Percentiles rank a stretch among this genome's conserved stretches.
Conservation (phyloP, 441 rosid genomes). For the Rhodomyrtus psidioides region DNA sequence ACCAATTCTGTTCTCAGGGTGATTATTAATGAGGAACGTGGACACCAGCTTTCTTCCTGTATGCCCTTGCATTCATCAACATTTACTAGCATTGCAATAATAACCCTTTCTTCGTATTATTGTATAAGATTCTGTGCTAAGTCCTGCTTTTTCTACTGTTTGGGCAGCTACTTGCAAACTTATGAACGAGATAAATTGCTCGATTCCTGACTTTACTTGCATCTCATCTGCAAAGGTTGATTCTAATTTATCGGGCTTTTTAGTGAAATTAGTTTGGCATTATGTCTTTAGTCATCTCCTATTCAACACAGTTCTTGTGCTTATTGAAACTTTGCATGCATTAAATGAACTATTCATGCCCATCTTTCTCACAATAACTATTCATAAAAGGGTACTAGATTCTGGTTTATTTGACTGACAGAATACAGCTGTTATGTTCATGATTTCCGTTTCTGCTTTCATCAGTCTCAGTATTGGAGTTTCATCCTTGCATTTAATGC, state of each 20-base stretch:
- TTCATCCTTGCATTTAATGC: not conserved
- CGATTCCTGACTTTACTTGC: slow-evolving; percentile 91
- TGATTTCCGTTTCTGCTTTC: not conserved
- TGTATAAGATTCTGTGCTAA: not conserved
- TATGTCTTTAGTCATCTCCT: not conserved
- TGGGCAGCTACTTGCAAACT: slow-evolving; percentile 80
- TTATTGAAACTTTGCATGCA: not conserved
- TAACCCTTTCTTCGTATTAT: not conserved
- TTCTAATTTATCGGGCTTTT: not conserved
- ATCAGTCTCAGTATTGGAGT: not conserved
- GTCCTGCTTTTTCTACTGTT: slow-evolving; percentile 8
- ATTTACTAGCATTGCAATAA: not conserved
- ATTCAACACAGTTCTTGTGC: not conserved
- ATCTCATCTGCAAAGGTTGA: slow-evolving; percentile 86
- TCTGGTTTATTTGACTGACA: not conserved
- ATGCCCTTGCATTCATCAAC: not conserved
- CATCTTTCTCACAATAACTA: not conserved
- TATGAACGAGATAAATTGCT: slow-evolving; percentile 72
- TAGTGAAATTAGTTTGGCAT: not conserved
- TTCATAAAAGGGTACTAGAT: not conserved
- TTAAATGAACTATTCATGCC: not conserved
- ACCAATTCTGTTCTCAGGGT: not conserved
- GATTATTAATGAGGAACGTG: not conserved
- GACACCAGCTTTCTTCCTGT: not conserved
- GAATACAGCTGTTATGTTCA: not conserved